Conservation (phyloP, 345 rosid species). For the Bruguiera parviflora region DNA sequence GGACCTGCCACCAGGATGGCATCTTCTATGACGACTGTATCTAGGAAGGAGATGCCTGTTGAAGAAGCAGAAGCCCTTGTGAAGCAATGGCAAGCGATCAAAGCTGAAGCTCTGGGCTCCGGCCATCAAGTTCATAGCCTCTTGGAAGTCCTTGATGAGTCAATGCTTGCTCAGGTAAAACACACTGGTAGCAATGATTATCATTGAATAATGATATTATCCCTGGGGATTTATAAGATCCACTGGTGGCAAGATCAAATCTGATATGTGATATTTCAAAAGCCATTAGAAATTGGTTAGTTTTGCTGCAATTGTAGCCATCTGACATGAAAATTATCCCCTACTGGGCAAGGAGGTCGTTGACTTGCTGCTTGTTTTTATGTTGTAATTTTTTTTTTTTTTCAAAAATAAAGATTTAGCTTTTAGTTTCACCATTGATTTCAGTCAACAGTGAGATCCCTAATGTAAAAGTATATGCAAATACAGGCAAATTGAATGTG, state of each 20-base stretch:
- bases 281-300: no score
- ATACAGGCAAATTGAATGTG: no score
- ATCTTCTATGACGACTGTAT: conserved; percentile 31
- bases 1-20: conserved; percentile 45
- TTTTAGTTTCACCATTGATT: neutral
- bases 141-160: conserved; percentile 73
- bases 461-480: neutral
- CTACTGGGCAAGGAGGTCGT: no score
- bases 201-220: no score
- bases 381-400: neutral
- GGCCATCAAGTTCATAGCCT: conserved; percentile 59
- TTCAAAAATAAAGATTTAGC: neutral
- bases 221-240: no score
- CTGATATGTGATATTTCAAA: no score
- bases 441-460: neutral
- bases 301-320: no score
- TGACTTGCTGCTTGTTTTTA: no score
- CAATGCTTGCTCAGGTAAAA: conserved; percentile 86
- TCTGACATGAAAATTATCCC: no score
- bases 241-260: no score
- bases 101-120: conserved; percentile 94
- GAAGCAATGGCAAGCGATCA: conserved; percentile 80
- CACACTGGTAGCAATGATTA: neutral
- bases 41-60: conserved; percentile 60
- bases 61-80: conserved; percentile 93